Evolutionary conservation across 352 stramenopile species (phyloP).

Genomic region (Blastocystis sp.): DNA sequence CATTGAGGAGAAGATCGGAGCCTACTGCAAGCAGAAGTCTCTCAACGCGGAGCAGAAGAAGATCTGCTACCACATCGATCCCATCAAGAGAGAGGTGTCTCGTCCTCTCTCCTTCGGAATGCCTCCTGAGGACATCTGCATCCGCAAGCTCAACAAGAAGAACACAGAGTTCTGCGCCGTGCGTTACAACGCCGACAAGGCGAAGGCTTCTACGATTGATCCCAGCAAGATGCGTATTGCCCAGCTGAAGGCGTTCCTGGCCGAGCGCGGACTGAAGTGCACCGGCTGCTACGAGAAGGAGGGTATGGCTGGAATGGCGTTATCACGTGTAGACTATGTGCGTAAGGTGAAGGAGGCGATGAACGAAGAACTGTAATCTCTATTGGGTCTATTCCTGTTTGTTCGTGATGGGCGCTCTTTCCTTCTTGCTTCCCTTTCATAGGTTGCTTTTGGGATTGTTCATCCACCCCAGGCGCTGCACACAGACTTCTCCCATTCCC

Average conservation of each 20-base stretch:
- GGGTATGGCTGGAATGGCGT: neutral
- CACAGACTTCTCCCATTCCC: no score
- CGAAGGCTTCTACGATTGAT: neutral
- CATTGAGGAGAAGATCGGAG: conserved; percentile 64
- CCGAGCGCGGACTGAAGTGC: conserved; percentile 62
- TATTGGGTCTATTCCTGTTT: neutral
- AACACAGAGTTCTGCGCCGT: conserved; percentile 66
- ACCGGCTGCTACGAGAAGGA: conserved; percentile 67
- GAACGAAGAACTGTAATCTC: conserved; percentile 61
- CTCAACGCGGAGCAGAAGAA: conserved; percentile 62
- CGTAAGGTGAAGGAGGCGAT: conserved; percentile 66
- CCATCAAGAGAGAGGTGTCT: conserved; percentile 66
- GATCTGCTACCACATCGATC: conserved; percentile 70
- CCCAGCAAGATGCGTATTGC: conserved; percentile 64
- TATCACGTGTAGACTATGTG: conserved; percentile 48
- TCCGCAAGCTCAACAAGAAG: conserved; percentile 69
- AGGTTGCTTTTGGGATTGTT: no score
- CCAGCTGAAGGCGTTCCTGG: conserved; percentile 64
- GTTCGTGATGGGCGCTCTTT: no score
- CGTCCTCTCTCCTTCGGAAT: conserved; percentile 68
- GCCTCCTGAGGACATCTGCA: conserved; percentile 68
- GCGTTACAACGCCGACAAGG: conserved; percentile 59
- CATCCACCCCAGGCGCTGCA: no score
- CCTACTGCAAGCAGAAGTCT: conserved; percentile 67
- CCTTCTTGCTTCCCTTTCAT: no score